Conservation (phyloP, 768 basidiomycete genomes). For the Cystofilobasidium ferigula region DNA sequence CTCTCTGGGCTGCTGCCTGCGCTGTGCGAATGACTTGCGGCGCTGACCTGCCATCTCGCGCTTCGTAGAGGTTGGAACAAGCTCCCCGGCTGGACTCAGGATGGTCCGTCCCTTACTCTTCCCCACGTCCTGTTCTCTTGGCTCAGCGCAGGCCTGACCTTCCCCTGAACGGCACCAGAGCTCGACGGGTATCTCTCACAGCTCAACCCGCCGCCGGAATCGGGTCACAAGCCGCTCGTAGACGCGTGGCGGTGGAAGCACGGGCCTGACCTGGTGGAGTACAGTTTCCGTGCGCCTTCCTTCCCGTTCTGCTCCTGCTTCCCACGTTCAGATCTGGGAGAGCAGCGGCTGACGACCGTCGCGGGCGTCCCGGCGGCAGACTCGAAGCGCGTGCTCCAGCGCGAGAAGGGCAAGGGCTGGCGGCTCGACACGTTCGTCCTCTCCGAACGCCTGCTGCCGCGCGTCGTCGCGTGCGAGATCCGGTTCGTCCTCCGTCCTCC, state of each 20-base stretch:
- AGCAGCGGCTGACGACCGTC: neutral
- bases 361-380: neutral
- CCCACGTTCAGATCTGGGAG: neutral
- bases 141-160: neutral
- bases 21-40: too few species aligned
- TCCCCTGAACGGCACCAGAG: conserved; percentile 4
- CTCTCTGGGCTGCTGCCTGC: too few species aligned
- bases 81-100: neutral
- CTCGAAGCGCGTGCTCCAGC: conserved; percentile 21
- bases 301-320: neutral
- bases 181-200: conserved; percentile 16
- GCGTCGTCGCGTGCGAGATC: conserved; percentile 25
- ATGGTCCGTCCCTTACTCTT: neutral
- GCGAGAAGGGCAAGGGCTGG: conserved; percentile 21
- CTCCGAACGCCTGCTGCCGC: conserved; percentile 6
- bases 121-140: neutral
- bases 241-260: conserved; percentile 23
- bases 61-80: too few species aligned
- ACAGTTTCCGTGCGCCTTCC: conserved; percentile 12
- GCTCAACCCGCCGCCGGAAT: conserved; percentile 11
- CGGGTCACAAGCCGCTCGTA: conserved; percentile 19
- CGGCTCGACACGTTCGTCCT: conserved; percentile 26
- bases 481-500: conserved; percentile 3
- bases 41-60: too few species aligned
- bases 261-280: conserved; percentile 20